Percentiles rank a stretch among this genome's conserved stretches.
These are phyloP conservation scores for Nakazawaea wyomingensis DNA, from an alignment of 805 yeast species.

Conservation along the genomic window DNA sequence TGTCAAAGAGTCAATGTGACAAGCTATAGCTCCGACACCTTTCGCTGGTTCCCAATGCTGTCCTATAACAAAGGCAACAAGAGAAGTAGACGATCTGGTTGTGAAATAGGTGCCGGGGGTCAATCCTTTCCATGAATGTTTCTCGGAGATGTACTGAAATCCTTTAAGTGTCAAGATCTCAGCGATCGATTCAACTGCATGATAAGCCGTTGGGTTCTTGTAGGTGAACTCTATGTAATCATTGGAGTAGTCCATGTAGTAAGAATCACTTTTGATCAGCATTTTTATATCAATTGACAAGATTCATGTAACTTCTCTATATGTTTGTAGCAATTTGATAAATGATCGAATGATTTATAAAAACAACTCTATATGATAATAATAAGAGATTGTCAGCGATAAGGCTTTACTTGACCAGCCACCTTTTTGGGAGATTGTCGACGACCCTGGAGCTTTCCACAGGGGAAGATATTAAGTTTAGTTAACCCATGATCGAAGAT, in stretches of 20 bases:
- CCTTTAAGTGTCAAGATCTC: conserved; percentile 50
- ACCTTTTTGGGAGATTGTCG: too few relatives aligned
- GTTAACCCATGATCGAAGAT: too few relatives aligned
- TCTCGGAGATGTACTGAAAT: conserved; percentile 63
- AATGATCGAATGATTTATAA: too few relatives aligned
- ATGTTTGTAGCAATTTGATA: too few relatives aligned
- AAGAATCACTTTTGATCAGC: background rate
- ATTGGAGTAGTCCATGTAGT: conserved; percentile 15
- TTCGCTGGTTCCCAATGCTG: conserved; percentile 54
- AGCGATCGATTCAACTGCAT: conserved; percentile 53
- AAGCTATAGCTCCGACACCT: conserved; percentile 67
- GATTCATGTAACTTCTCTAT: too few relatives aligned
- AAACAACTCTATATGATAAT: too few relatives aligned
- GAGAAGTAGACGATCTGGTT: conserved; percentile 58
- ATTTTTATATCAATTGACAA: background rate
- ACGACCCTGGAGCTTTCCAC: too few relatives aligned
- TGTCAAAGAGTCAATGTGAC: conserved; percentile 70
- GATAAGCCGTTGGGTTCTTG: conserved; percentile 69
- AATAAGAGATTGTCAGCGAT: too few relatives aligned
- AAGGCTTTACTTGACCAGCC: too few relatives aligned
- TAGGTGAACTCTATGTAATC: conserved; percentile 68
- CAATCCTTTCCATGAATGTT: conserved; percentile 44
- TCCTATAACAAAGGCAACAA: conserved; percentile 71
- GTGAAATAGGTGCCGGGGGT: conserved; percentile 58
- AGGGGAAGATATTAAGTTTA: too few relatives aligned